phyloP scores from a whole-genome alignment of 1,284 basidiomycete species.

The Gastroboletus turbinatus region DNA sequence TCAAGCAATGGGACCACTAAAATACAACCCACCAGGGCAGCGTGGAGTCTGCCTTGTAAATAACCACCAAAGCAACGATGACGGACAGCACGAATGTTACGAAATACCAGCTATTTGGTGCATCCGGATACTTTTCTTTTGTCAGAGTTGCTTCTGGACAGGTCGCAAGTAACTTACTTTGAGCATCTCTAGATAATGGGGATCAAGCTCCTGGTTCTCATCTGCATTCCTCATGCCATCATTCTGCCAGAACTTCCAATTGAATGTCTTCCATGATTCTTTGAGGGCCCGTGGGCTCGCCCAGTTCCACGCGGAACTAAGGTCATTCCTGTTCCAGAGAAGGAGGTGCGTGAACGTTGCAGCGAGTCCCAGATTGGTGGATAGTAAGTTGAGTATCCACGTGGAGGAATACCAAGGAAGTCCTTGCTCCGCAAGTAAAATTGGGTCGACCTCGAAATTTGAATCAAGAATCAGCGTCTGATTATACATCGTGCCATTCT shows the following conservation, averaged over 20 bases:
- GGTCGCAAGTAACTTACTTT: slow-evolving; percentile 34
- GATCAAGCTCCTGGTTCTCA: slow-evolving; percentile 38
- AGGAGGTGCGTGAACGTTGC: slow-evolving; percentile 52
- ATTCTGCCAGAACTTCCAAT: slow-evolving; percentile 46
- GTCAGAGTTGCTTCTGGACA: background rate
- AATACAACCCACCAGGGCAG: slow-evolving; percentile 47
- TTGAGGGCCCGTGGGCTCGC: slow-evolving; percentile 25
- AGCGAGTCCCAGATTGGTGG: slow-evolving; percentile 37
- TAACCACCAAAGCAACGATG: slow-evolving; percentile 43
- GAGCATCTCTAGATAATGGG: slow-evolving; percentile 53
- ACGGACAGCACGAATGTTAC: slow-evolving; percentile 38
- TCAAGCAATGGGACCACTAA: background rate
- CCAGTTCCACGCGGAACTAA: slow-evolving; percentile 46
- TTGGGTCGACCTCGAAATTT: slow-evolving; percentile 47
- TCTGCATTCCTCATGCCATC: slow-evolving; percentile 38
- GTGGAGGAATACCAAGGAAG: slow-evolving; percentile 36
- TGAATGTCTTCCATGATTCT: slow-evolving; percentile 30
- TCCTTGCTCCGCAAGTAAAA: slow-evolving; percentile 42
- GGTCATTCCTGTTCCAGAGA: slow-evolving; percentile 48
- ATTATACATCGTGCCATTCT: slow-evolving; percentile 47
- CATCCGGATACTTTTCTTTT: slow-evolving; percentile 42
- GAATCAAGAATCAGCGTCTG: slow-evolving; percentile 48
- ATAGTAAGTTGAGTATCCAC: slow-evolving; percentile 40
- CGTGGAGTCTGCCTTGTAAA: slow-evolving; percentile 50
- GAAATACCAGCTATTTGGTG: slow-evolving; percentile 49